Base-by-base conservation (phyloP, 805 yeast species). In the Zygosaccharomyces siamensis region DNA sequence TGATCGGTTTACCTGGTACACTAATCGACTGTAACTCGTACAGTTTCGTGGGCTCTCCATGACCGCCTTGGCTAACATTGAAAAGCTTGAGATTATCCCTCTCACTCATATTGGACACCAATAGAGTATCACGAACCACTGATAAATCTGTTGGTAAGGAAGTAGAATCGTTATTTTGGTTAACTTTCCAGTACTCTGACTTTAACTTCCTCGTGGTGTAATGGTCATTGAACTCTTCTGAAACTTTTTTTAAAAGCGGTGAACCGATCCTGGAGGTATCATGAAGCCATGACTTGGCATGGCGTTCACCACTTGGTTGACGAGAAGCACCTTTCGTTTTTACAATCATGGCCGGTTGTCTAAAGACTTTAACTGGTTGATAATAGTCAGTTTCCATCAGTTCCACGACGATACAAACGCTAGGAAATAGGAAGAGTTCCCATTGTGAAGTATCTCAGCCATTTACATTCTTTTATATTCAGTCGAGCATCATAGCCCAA, bases 151-250 rank as follows among this genome's bases (percentile, higher is more conserved):
- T 35, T 8, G 59, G 52, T 8, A 48, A 47, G 3, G 49, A 28
- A 8, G 39, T 30, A 7, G 48, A 35, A 8, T 32, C 45, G 3
- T 37, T 43, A 10, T 47, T 47, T 8, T 38, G 39, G 16, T 43
- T 39, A 2, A 61, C 21, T 11, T 50, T 46, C 63, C 63, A 64
- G 41, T 56, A 63, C 24, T 58, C 59, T 4, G 66, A 60, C 32
- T 48, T 48, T 10, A 64, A 49, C 49, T 59, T 63, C 41, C 54
- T 55, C 0, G 67, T 60, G 2, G 57, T 55, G 36, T 57, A 60
- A 40, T 44, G 59, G 42, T 61, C 68, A 46, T 64, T 63, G 43
- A 51, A 59, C 26, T 63, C 64, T 14, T 61, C 61, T 2, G 65
- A 60, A 7, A 54, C 60, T 43, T 58, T 61, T 36, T 66, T 53